Base-by-base conservation (phyloP, 2,329 filamentous ascomycete species). In the Tolypocladium tundrense region DNA sequence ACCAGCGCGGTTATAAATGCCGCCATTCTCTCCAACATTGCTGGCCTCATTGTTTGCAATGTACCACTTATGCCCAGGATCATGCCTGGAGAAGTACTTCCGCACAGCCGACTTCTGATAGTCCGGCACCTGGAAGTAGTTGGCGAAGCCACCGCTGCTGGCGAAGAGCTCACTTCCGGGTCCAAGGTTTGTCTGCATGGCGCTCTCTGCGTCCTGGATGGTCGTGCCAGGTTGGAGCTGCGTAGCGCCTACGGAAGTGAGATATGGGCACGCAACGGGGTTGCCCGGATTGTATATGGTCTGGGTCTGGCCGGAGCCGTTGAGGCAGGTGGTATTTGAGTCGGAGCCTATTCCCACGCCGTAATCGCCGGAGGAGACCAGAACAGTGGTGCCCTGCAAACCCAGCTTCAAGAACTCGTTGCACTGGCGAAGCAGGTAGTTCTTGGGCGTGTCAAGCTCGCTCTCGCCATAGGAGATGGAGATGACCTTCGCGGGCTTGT, bases 371-470 rank as follows among this genome's bases (percentile, higher is more conserved):
- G 70, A 71, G 19, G 72, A 68, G 7, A 73, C 67, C 3, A 75
- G 62, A 13, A 73, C 59, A 3, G 71, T 72, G 27, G 70, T 66
- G 58, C 73, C 73, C 53, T 68, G 68, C 4, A 73, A 64, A 11
- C 72, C 76, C 2, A 79, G 69, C 60, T 78, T 77, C 58, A 77
- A 64, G 60, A 75, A 77, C 57, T 73, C 67, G 53, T 69, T 65
- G 59, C 72, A 74, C 56, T 71, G 68, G 19, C 68, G 65, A 55
- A 74, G 67, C 53, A 79, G 73, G 64, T 83, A 82, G 55, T 66
- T 66, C 6, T 72, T 64, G 0, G 79, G 77, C 10, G 81, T 69
- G 13, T 77, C 75, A 16, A 67, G 67, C 63, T 83, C 79, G 39
- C 75, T 70, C 51, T 75, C 74, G 14, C 78, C 79, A 60, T 80